Conservation (phyloP, 192 early-diverging fungal genomes). For the Coemansia sp. region DNA sequence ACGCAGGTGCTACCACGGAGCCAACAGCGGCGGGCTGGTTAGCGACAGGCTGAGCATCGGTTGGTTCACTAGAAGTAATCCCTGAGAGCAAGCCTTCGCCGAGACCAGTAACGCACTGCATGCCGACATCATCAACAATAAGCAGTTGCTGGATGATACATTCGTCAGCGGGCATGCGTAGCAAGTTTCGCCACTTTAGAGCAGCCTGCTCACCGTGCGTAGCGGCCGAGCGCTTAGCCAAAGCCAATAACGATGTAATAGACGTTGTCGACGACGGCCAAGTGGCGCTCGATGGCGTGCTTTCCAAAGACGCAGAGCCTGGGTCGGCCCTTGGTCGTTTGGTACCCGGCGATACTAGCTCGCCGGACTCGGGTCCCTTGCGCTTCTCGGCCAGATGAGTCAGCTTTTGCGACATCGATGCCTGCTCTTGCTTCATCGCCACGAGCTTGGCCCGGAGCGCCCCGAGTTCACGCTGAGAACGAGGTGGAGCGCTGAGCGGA, state of each 20-base stretch:
- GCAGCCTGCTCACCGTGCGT: neutral
- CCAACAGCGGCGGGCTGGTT: neutral
- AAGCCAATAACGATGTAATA: neutral
- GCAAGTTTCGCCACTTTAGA: neutral
- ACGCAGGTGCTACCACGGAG: neutral
- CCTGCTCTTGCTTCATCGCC: conserved; percentile 29
- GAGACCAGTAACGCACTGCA: conserved; percentile 1
- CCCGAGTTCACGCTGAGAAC: neutral
- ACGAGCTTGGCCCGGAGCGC: conserved; percentile 21
- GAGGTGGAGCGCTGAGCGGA: neutral
- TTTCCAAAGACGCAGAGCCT: neutral
- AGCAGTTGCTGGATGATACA: conserved; percentile 23
- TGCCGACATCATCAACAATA: conserved; percentile 27
- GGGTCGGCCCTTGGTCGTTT: neutral
- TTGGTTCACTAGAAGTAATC: neutral
- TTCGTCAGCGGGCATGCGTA: conserved; percentile 11
- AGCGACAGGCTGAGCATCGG: neutral
- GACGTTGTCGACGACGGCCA: neutral
- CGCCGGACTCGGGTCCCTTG: neutral
- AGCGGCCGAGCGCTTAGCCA: neutral
- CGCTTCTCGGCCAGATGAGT: conserved; percentile 21
- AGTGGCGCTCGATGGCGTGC: neutral
- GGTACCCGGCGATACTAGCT: neutral
- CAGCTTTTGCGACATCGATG: conserved; percentile 16
- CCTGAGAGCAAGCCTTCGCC: neutral